phyloP scores from a whole-genome alignment of 1,284 basidiomycete species.

The Ceratobasidium sp. region DNA sequence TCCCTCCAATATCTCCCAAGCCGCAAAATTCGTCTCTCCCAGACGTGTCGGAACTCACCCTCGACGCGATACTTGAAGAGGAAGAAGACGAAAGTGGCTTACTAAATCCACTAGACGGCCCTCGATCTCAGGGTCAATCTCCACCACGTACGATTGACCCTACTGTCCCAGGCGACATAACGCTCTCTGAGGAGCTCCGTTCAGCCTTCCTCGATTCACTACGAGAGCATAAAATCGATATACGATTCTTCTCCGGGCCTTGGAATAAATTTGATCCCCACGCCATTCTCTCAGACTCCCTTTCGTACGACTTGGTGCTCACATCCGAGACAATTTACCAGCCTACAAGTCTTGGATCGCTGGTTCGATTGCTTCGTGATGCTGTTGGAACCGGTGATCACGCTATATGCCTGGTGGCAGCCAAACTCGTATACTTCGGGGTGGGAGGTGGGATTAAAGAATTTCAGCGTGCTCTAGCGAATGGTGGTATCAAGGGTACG shows the following conservation, averaged over 20 bases:
- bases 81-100: conserved; percentile 52
- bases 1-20: conserved; percentile 26
- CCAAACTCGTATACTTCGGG: conserved; percentile 96
- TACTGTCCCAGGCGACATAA: conserved; percentile 66
- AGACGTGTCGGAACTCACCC: neutral
- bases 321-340: conserved; percentile 96
- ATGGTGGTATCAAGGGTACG: neutral
- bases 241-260: conserved; percentile 85
- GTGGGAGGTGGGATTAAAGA: conserved; percentile 84
- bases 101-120: conserved; percentile 53
- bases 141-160: conserved; percentile 2
- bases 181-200: conserved; percentile 73
- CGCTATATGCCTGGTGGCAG: conserved; percentile 77
- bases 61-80: conserved; percentile 52
- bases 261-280: conserved; percentile 74
- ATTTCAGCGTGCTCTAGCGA: conserved; percentile 64
- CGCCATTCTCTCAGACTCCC: conserved; percentile 50
- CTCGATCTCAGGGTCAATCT: neutral
- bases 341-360: conserved; percentile 72
- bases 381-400: conserved; percentile 41
- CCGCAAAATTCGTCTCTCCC: conserved; percentile 12
- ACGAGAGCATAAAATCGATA: conserved; percentile 64
- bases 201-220: conserved; percentile 75
- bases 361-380: conserved; percentile 66
- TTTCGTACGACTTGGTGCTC: conserved; percentile 77